Conservation (phyloP, 768 basidiomycete species). For the Tephrocybe sp. region DNA sequence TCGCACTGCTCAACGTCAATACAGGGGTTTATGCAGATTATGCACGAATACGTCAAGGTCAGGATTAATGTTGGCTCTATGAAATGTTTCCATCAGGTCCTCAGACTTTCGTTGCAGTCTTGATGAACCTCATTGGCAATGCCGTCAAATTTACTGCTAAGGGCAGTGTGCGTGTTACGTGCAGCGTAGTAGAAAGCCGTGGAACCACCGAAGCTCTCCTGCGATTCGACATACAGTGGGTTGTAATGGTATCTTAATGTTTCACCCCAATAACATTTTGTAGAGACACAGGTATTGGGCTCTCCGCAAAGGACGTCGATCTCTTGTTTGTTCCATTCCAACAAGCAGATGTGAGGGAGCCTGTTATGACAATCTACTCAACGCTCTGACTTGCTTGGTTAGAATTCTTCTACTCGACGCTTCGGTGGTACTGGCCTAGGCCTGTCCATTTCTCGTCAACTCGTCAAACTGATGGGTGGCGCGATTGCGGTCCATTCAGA, state of each 20-base stretch:
- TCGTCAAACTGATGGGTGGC: conserved; percentile 76
- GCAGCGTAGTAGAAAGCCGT: conserved; percentile 46
- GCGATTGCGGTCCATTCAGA: conserved; percentile 69
- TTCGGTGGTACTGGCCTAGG: conserved; percentile 81
- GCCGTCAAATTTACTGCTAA: conserved; percentile 70
- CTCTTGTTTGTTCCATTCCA: conserved; percentile 73
- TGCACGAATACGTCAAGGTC: conserved; percentile 71
- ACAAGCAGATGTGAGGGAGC: conserved; percentile 55
- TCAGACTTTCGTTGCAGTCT: conserved; percentile 34
- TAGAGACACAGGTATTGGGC: conserved; percentile 72
- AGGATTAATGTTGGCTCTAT: background rate
- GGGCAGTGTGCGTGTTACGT: conserved; percentile 62
- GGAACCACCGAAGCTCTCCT: conserved; percentile 45
- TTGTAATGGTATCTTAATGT: background rate
- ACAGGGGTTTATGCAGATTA: conserved; percentile 72
- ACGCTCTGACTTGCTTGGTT: background rate
- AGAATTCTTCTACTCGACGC: conserved; percentile 70
- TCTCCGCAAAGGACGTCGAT: conserved; percentile 64
- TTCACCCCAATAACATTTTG: conserved; percentile 7
- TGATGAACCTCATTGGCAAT: conserved; percentile 79
- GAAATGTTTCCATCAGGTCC: background rate
- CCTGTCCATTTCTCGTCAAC: conserved; percentile 68
- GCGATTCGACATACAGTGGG: conserved; percentile 66
- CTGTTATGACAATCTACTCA: background rate
- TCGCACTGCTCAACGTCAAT: background rate